phyloP scores from a whole-genome alignment of 768 basidiomycete species.

The Mycena polygramma region DNA sequence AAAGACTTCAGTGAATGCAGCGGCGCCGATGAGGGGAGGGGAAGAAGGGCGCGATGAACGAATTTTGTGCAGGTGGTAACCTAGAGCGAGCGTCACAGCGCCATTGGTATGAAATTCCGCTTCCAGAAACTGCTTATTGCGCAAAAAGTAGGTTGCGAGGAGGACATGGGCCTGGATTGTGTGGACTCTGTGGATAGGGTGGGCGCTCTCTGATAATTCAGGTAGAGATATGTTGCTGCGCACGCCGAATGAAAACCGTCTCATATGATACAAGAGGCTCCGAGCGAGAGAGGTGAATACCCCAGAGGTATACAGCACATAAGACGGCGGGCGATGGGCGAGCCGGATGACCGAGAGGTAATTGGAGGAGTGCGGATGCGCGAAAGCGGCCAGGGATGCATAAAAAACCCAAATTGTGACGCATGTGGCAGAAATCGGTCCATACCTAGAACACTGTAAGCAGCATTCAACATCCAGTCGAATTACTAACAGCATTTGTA shows the following conservation, averaged over 20 bases:
- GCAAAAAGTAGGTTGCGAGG: conserved; percentile 35
- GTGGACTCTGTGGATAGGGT: conserved; percentile 34
- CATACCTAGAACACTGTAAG: conserved; percentile 20
- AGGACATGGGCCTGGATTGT: conserved; percentile 40
- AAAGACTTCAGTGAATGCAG: conserved; percentile 22
- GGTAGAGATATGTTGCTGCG: conserved; percentile 36
- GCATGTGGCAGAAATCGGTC: conserved; percentile 38
- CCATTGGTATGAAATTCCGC: conserved; percentile 37
- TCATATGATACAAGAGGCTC: conserved; percentile 37
- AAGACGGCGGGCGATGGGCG: conserved; percentile 36
- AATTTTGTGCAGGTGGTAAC: conserved; percentile 35
- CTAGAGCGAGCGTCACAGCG: conserved; percentile 34
- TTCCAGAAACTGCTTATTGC: conserved; percentile 36
- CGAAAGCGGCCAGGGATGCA: conserved; percentile 36
- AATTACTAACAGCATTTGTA: conserved; percentile 29
- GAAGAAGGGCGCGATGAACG: conserved; percentile 30
- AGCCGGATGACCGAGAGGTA: conserved; percentile 34
- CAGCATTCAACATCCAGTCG: neutral
- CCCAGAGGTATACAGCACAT: conserved; percentile 37
- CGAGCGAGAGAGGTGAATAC: conserved; percentile 35
- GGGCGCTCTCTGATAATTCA: conserved; percentile 33
- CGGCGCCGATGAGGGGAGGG: conserved; percentile 28
- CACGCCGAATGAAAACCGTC: conserved; percentile 34
- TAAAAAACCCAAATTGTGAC: conserved; percentile 37
- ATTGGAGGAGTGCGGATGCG: conserved; percentile 32